phyloP scores from a whole-genome alignment of 2,329 filamentous ascomycete species.

The Hypoxylon sp. region DNA sequence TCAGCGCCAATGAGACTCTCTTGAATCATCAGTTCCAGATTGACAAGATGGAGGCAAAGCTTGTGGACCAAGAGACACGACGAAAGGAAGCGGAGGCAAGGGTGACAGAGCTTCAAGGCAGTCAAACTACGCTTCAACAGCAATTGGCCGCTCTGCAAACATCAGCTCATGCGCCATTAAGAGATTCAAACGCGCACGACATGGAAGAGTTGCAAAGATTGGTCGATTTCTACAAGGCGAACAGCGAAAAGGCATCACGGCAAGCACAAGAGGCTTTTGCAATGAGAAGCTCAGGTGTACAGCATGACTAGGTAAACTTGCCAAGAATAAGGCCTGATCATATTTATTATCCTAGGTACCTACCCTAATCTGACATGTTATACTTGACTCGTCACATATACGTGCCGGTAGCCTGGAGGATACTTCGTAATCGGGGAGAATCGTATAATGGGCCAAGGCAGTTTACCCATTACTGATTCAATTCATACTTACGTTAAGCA shows the following conservation, averaged over 20 bases:
- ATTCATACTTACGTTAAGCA: no score
- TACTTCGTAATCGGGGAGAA: no score
- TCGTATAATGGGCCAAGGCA: no score
- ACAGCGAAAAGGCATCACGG: background rate
- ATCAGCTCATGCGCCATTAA: background rate
- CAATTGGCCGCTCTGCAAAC: background rate
- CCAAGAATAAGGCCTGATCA: background rate
- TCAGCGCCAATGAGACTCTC: background rate
- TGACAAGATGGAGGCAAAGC: background rate
- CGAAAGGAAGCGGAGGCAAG: background rate
- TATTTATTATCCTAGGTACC: background rate
- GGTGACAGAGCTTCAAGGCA: background rate
- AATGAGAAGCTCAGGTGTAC: background rate
- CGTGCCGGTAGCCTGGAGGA: no score
- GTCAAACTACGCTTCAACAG: background rate
- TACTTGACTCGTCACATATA: no score
- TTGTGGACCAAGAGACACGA: background rate
- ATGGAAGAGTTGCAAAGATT: background rate
- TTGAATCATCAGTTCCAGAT: background rate
- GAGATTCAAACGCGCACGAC: background rate
- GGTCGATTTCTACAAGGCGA: slow-evolving; percentile 3
- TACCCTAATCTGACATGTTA: background rate
- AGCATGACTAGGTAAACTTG: background rate
- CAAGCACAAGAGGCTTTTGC: slow-evolving; percentile 1
- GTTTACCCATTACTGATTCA: no score